Evolutionary conservation across 371 early-diverging fungal genomes (phyloP).

Genomic region (Haplosporangium sp.): DNA sequence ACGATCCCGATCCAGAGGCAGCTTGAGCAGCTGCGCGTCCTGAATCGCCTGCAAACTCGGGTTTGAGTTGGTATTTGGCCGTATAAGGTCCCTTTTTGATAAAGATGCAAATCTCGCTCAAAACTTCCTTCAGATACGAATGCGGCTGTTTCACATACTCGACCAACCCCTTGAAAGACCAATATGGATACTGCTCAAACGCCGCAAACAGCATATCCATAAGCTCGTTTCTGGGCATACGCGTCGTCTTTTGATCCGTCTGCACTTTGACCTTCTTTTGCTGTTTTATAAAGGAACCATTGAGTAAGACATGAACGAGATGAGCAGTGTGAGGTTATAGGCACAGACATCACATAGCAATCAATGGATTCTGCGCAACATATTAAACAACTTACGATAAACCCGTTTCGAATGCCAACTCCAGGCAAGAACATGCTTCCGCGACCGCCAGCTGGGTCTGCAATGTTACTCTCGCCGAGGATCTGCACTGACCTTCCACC

Average conservation of each 20-base stretch:
- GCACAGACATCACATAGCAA: too few species aligned
- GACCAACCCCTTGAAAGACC: conserved; percentile 86
- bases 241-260: conserved; percentile 77
- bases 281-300: conserved; percentile 20
- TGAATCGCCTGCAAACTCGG: conserved; percentile 75
- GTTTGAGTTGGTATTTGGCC: conserved; percentile 85
- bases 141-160: conserved; percentile 85
- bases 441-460: conserved; percentile 69
- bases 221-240: conserved; percentile 87
- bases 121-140: conserved; percentile 87
- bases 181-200: conserved; percentile 86
- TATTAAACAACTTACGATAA: conserved; percentile 61
- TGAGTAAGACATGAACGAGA: neutral
- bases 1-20: conserved; percentile 9
- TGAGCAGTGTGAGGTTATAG: neutral
- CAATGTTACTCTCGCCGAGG: conserved; percentile 59
- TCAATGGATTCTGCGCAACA: neutral
- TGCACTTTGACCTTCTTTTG: conserved; percentile 58
- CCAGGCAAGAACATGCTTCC: conserved; percentile 64
- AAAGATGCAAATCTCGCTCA: conserved; percentile 81
- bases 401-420: conserved; percentile 61
- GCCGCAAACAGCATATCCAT: conserved; percentile 85
- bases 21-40: conserved; percentile 56
- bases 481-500: conserved; percentile 68
- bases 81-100: conserved; percentile 89